Conservation (phyloP, 208 protist genomes). For the Angomonas ambiguus region DNA sequence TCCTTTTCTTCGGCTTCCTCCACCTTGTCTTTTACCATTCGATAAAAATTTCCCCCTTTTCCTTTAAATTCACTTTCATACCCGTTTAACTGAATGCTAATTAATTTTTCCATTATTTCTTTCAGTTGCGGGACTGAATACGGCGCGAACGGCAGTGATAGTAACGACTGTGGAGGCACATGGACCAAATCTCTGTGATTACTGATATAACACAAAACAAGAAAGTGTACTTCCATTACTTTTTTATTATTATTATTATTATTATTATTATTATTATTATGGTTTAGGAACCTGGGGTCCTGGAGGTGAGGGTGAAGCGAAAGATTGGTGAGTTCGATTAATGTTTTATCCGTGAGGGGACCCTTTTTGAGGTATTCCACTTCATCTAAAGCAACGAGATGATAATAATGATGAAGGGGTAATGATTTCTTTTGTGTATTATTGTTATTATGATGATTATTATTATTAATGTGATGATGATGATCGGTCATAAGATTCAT, state of each 20-base stretch:
- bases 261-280: too few relatives aligned
- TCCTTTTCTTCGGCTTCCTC: background rate
- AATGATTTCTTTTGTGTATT: background rate
- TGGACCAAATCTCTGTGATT: slow-evolving; percentile 76
- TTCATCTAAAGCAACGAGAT: slow-evolving; percentile 76
- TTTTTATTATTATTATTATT: too few relatives aligned
- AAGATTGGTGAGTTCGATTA: slow-evolving; percentile 44
- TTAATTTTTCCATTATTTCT: slow-evolving; percentile 32
- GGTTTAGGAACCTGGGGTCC: background rate
- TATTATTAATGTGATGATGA: background rate
- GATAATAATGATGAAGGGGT: slow-evolving; percentile 13
- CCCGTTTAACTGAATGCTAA: slow-evolving; percentile 23
- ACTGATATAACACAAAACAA: slow-evolving; percentile 76
- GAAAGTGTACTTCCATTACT: too few relatives aligned
- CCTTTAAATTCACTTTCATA: slow-evolving; percentile 7
- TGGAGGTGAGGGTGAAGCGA: slow-evolving; percentile 31
- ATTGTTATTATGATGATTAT: background rate
- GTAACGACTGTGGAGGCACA: slow-evolving; percentile 54
- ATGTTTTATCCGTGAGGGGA: slow-evolving; percentile 24
- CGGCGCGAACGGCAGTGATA: slow-evolving; percentile 60
- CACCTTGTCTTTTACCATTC: background rate
- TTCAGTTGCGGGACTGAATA: slow-evolving; percentile 51
- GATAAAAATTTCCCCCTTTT: background rate
- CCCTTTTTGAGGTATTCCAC: slow-evolving; percentile 62
- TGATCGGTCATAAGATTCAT: slow-evolving; percentile 9